A percentile compares a stretch with the other conserved stretches of the same genome.
Evolutionary conservation across 2,329 filamentous ascomycete species (phyloP).

Genomic region (Arthrobotrys musiformis): DNA sequence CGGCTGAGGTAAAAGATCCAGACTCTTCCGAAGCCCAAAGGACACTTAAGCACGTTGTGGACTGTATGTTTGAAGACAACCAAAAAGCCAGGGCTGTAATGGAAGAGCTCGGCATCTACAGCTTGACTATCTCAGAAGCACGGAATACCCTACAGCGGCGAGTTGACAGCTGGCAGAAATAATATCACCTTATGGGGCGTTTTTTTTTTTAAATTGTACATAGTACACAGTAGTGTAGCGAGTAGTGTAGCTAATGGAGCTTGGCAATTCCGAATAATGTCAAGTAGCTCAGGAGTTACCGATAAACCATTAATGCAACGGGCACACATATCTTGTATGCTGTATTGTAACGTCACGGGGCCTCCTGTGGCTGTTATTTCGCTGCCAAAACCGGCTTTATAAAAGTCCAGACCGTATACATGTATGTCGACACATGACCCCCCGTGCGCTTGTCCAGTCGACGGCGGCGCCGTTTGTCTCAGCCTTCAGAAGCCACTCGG

Average conservation of each 20-base stretch:
- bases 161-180: constrained; percentile 55
- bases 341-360: constrained; percentile 2
- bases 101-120: constrained; percentile 56
- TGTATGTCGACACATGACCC: constrained; percentile 31
- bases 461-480: constrained; percentile 33
- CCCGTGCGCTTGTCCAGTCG: neutral
- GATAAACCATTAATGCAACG: neutral
- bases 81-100: constrained; percentile 57
- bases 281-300: too few species aligned
- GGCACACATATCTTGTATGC: neutral
- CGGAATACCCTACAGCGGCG: constrained; percentile 47
- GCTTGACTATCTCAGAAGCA: constrained; percentile 42
- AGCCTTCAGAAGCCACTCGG: constrained; percentile 51
- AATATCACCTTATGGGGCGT: constrained; percentile 37
- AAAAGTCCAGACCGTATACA: neutral
- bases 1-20: constrained; percentile 62
- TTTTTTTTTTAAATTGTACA: constrained; percentile 33
- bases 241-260: constrained; percentile 20
- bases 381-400: neutral
- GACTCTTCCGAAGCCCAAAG: constrained; percentile 60
- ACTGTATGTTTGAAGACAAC: constrained; percentile 58
- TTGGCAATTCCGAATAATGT: constrained; percentile 16
- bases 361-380: constrained; percentile 17
- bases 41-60: constrained; percentile 57
- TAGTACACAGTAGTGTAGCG: neutral